phyloP scores from a whole-genome alignment of 169 alveolate genomes.

The Plasmodium reichenowi region DNA sequence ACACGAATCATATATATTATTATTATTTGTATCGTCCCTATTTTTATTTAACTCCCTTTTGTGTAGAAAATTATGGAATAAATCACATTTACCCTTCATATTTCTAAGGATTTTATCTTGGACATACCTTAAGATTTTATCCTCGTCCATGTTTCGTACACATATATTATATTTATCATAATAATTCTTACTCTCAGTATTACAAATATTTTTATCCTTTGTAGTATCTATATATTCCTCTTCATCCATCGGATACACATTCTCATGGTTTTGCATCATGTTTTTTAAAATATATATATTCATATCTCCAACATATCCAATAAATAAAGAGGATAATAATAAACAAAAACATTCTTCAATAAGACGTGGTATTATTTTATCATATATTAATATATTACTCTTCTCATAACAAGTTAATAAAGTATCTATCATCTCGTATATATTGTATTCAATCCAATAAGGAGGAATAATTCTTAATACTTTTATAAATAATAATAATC shows the following conservation, averaged over 20 bases:
- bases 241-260: too few relatives aligned
- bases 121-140: background rate
- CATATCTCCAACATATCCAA: constrained; percentile 67
- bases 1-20: background rate
- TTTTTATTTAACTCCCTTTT: constrained; percentile 1
- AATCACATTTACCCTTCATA: constrained; percentile 9
- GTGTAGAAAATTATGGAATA: background rate
- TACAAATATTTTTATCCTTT: constrained; percentile 8
- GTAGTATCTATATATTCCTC: background rate
- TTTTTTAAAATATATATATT: constrained; percentile 55
- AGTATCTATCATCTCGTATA: constrained; percentile 23
- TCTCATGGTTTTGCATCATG: too few relatives aligned
- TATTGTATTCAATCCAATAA: constrained; percentile 49
- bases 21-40: background rate
- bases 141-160: background rate
- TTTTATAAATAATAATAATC: constrained; percentile 59
- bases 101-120: constrained; percentile 1
- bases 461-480: constrained; percentile 63
- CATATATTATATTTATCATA: background rate
- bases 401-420: constrained; percentile 41
- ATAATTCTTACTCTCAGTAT: constrained; percentile 17
- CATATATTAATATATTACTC: constrained; percentile 29
- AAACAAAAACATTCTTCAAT: constrained; percentile 59
- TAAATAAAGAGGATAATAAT: constrained; percentile 41
- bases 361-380: constrained; percentile 14